Base-by-base conservation (phyloP, 352 stramenopile species). In the Globisporangium nodosum region DNA sequence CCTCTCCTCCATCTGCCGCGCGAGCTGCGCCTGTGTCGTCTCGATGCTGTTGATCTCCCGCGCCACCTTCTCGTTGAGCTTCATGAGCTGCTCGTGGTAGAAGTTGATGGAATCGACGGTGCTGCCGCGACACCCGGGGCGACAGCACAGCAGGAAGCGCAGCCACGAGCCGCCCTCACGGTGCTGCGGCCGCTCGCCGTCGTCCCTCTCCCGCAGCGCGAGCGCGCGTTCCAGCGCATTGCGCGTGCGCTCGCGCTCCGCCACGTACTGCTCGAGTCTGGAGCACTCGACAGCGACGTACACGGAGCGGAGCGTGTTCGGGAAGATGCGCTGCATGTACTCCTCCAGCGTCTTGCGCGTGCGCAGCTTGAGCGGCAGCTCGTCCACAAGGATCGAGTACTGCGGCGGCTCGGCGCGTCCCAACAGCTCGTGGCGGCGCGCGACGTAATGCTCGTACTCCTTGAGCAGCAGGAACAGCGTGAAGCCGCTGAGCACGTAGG, bases 291-390 rank as follows among this genome's bases (percentile, higher is more conserved):
- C 55, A 6, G 78, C 76, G 31, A 93, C 74, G 54, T 89, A 87
- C 43, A 90, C 84, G 31, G 68, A 74, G 58, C 74, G 74, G 13
- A 90, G 64, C 2, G 74, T 67, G 57, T 68, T 60, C 5, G 84
- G 84, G 53, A 93, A 93, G 24, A 93, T 70, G 49, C 83, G 79
- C 52, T 61, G 54, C 70, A 93, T 75, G 61, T 93, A 93, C 35
- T 74, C 72, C 54, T 87, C 69, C 24, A 93, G 74, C 30, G 78
- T 88, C 27, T 78, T 63, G 15, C 66, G 69, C 4, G 73, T 87
- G 42, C 81, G 74, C 49, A 90, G 51, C 58, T 80, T 72, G 40
- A 78, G 54, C 9, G 84, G 81, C 0, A 93, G 60, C 49, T 93
- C 79, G 42, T 81, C 79, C 7, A 93, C 61, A n/a, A 93, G 64